These are phyloP conservation scores for Pseudopyrenochaeta lycopersici DNA, from an alignment of 2,329 filamentous ascomycete species.

Conservation along the genomic window DNA sequence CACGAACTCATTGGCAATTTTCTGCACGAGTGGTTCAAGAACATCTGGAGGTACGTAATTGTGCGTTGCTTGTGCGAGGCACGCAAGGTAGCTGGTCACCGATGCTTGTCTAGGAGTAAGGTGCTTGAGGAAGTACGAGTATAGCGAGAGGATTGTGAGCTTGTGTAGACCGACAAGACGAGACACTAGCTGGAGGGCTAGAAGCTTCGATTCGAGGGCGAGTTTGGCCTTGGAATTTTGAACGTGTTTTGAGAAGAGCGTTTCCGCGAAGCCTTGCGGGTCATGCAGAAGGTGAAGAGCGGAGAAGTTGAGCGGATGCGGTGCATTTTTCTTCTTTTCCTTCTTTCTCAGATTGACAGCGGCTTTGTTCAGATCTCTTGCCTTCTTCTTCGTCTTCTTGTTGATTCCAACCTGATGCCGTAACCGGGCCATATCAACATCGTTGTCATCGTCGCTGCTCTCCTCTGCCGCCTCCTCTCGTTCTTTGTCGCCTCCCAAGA, in stretches of 20 bases:
- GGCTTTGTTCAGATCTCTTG: constrained; percentile 80
- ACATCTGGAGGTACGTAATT: constrained; percentile 91
- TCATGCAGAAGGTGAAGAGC: constrained; percentile 93
- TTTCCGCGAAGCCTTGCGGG: constrained; percentile 91
- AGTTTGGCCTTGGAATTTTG: constrained; percentile 87
- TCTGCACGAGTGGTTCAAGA: constrained; percentile 87
- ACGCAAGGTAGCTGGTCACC: constrained; percentile 93
- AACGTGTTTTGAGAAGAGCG: constrained; percentile 88
- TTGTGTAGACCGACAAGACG: constrained; percentile 92
- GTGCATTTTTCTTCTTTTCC: constrained; percentile 87
- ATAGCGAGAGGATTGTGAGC: constrained; percentile 86
- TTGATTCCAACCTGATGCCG: constrained; percentile 90
- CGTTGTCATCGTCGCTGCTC: constrained; percentile 78
- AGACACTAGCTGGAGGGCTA: constrained; percentile 90
- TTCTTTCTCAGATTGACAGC: constrained; percentile 79
- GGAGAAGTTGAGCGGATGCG: constrained; percentile 93
- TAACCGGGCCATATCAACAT: constrained; percentile 79
- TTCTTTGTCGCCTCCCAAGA: constrained; percentile 95
- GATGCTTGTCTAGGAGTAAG: constrained; percentile 87
- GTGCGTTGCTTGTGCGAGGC: constrained; percentile 89
- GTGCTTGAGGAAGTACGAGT: constrained; percentile 94
- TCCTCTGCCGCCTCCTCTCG: constrained; percentile 87
- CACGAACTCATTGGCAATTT: constrained; percentile 98
- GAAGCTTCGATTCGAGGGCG: constrained; percentile 84
- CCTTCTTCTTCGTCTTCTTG: constrained; percentile 93